Conservation (phyloP, 2,329 filamentous ascomycete genomes). For the Colletotrichum euphorbiae region DNA sequence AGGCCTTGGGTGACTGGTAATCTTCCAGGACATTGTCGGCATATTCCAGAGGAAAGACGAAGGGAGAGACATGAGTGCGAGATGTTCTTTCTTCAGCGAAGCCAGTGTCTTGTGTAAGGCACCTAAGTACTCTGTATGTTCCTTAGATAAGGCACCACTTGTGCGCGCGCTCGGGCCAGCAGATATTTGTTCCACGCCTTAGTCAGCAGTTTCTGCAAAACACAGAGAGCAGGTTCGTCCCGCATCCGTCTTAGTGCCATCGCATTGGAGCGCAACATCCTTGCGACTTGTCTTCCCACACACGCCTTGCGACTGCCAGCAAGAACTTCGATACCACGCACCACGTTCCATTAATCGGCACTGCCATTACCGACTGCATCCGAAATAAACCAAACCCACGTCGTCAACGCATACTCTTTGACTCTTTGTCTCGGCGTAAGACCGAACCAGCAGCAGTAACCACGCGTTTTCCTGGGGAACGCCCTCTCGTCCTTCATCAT, state of each 20-base stretch:
- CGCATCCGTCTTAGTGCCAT: conserved; percentile 16
- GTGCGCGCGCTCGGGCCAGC: neutral
- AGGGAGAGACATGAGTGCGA: neutral
- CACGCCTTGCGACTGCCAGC: conserved; percentile 8
- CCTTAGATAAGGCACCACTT: neutral
- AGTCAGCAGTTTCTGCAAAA: neutral
- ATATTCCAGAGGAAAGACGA: conserved; percentile 13
- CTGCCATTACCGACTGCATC: conserved; percentile 18
- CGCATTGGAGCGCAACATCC: neutral
- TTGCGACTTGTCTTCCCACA: conserved; percentile 6
- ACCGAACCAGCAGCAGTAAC: conserved; percentile 10
- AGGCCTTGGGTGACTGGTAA: neutral
- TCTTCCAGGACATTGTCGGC: neutral
- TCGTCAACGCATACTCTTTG: neutral
- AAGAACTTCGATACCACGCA: neutral
- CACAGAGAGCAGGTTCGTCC: conserved; percentile 8
- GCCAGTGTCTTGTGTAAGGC: neutral
- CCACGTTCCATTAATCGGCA: conserved; percentile 3
- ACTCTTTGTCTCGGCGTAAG: conserved; percentile 22
- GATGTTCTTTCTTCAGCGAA: conserved; percentile 1
- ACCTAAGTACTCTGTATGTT: too few species aligned
- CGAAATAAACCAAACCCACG: conserved; percentile 5
- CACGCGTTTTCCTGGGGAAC: conserved; percentile 7
- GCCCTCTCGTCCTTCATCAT: neutral
- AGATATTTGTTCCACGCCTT: neutral